Evolutionary conservation across 2,329 filamentous ascomycete genomes (phyloP), one percentile per base, ranked within the genome.

Genomic region (Aaosphaeria arxii): DNA sequence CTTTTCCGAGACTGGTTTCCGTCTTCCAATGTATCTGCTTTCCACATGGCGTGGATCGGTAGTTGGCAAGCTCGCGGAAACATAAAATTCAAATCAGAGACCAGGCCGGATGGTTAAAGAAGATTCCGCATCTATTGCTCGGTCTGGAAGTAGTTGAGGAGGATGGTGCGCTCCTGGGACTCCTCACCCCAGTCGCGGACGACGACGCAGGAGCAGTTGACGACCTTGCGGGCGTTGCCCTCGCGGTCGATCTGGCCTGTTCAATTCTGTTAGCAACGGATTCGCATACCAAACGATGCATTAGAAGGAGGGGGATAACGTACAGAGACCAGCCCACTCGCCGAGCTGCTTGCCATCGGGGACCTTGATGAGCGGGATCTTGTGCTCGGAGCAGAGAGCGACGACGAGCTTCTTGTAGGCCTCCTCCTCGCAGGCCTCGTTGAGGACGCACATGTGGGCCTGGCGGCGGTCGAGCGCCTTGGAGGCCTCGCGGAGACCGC

Each of bases 121-220:
- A 31, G 32, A 46, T 42, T 50, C 48, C 44, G 43, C 11, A 29
- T 65, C 63, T 79, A 79, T 68, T 79, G 77, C 74, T 79, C 77
- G 75, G 91, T 96, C 83, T 96, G 89, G 91, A 99, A 97, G 89
- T 99, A 99, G 88, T 99, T 96, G 78, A 99, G 90, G 75, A 99
- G 89, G 79, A 97, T 91, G 72, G 87, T 90, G 74, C 94, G 91
- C 86, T 99, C 94, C 82, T 95, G 91, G 64, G 89, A 95, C 84
- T 99, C 94, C 86, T 97, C 94, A 85, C 94, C 94, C 94, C 94
- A 99, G 79, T 99, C 91, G 83, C 94, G 92, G 72, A 99, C 94
- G 57, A 99, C 94, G 71, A 99, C 94, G 84, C 94, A 97, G 73
- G 92, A 97, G 91, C 94, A 99, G 89, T 99, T 99, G 82, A 99